Conservation (phyloP, 2,329 filamentous ascomycete genomes). For the Endoconidiophora laricicola region DNA sequence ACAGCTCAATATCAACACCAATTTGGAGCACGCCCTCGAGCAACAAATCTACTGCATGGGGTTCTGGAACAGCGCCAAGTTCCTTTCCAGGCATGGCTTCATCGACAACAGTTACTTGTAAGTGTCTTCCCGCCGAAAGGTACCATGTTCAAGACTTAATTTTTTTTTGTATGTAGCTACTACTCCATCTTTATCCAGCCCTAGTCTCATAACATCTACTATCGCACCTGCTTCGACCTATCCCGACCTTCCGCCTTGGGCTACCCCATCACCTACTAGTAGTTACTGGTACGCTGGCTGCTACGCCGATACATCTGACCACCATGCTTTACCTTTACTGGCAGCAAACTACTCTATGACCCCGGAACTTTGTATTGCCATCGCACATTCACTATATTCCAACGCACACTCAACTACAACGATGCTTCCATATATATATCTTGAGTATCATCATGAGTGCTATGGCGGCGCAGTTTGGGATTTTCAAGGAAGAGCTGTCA, state of each 20-base stretch:
- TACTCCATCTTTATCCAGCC: no score
- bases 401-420: conserved; percentile 17
- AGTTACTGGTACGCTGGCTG: conserved; percentile 20
- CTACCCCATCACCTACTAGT: conserved; percentile 15
- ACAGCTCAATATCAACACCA: neutral
- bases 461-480: conserved; percentile 18
- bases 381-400: conserved; percentile 17
- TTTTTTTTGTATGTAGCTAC: no score
- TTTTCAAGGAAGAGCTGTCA: conserved; percentile 16
- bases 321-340: conserved; percentile 19
- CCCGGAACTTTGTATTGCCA: conserved; percentile 20
- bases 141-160: no score
- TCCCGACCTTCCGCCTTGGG: conserved; percentile 3
- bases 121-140: no score
- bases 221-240: neutral
- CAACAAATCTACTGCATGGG: neutral
- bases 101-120: conserved; percentile 2
- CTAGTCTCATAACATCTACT: neutral
- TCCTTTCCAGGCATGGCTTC: neutral
- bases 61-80: neutral
- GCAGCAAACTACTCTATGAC: conserved; percentile 20
- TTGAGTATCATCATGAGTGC: conserved; percentile 22
- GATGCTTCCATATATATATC: conserved; percentile 17
- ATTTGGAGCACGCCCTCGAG: neutral
- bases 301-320: conserved; percentile 17